Base-by-base conservation (phyloP, 2,329 filamentous ascomycete genomes). In the Incumbomyces lentus region DNA sequence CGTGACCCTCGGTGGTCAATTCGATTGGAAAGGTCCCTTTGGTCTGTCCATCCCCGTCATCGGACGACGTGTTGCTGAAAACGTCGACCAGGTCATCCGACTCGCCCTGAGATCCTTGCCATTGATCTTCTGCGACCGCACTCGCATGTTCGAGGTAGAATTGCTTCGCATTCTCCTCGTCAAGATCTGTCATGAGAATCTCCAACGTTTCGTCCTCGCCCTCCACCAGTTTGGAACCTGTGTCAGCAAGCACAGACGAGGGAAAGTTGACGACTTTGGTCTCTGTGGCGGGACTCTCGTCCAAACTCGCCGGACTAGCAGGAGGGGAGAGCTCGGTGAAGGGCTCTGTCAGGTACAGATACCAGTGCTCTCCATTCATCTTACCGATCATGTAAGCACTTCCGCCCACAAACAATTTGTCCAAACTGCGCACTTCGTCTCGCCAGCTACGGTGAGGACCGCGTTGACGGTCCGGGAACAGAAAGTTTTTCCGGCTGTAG, bases 311-410 rank as follows among this genome's bases (percentile, higher is more conserved):
- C 5, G 90, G 89, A 10, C 85, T 94, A 26, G 81, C 74, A 47
- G 90, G 89, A 4, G 89, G 88, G 0, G 89, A 94, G 54, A 93
- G 72, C 45, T 78, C 72, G 40, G 78, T 82, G 62, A 84, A 82
- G 14, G 92, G 90, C 43, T 86, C 86, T 11, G 92, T 96, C 59
- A 96, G 82, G 70, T 98, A 98, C 47, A 98, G 73, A 64, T 96
- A 96, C 92, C 92, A 98, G 60, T 98, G 92, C 65, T 98, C 92
- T 49, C 92, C 90, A 58, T 98, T 98, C 90, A 96, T 96, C 71
- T 95, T 96, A 61, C 92, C 92, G 55, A 98, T 93, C 89, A 96
- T 95, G 67, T 98, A 98, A 42, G 92, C 92, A 65, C 90, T 96
- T 46, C 92, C 92, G 47, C 86, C 83, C 51, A 84, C 74, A 63